Evolutionary conservation across 2,329 filamentous ascomycete species (phyloP).

Genomic region (Chalara sp.): DNA sequence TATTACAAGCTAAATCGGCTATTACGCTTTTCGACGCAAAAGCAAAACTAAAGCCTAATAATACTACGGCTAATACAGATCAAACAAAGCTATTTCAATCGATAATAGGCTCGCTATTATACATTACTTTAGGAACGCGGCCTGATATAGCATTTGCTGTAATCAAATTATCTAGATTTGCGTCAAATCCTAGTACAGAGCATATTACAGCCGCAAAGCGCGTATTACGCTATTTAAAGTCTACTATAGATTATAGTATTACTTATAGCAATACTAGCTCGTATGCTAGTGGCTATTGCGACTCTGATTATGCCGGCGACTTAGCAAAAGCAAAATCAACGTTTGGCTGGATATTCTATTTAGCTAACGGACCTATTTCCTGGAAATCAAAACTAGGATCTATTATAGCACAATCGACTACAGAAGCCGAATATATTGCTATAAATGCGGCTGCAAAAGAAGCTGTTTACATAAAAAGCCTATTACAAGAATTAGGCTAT

Average conservation of each 20-base stretch:
- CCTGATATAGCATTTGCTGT: neutral
- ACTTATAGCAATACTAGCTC: neutral
- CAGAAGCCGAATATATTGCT: conserved; percentile 2
- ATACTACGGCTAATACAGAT: neutral
- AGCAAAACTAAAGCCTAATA: conserved; percentile 3
- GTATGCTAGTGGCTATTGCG: neutral
- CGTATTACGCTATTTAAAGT: conserved; percentile 1
- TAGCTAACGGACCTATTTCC: neutral
- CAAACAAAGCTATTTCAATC: neutral
- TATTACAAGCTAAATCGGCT: neutral
- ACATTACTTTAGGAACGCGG: neutral
- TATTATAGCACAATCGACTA: conserved; percentile 2
- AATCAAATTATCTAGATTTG: neutral
- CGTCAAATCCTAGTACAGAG: neutral
- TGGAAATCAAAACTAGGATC: conserved; percentile 3
- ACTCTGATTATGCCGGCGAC: neutral
- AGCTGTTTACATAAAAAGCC: conserved; percentile 1
- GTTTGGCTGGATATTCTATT: neutral
- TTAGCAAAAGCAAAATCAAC: neutral
- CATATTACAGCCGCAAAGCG: neutral
- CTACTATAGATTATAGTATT: neutral
- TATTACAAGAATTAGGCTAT: neutral
- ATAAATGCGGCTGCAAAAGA: conserved; percentile 2
- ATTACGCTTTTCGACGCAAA: neutral
- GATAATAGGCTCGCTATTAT: conserved; percentile 2